phyloP scores from a whole-genome alignment of 768 basidiomycete genomes.

The Pulveroboletus ravenelii region DNA sequence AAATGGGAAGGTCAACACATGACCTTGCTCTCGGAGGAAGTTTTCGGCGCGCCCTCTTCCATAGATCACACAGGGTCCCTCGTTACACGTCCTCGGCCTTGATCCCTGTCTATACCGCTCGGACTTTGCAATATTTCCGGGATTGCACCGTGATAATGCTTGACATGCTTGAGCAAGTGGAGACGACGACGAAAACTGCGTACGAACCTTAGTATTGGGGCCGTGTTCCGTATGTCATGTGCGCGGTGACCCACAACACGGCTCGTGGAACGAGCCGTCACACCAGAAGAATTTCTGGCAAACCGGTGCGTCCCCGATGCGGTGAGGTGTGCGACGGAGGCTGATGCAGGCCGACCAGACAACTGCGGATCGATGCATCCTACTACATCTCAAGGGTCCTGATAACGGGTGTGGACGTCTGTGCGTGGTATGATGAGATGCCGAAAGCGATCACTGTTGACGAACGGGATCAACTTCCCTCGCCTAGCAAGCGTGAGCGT shows the following conservation, averaged over 20 bases:
- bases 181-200: slow-evolving; percentile 88
- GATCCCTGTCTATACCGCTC: slow-evolving; percentile 52
- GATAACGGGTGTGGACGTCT: slow-evolving; percentile 87
- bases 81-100: slow-evolving; percentile 60
- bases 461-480: slow-evolving; percentile 33
- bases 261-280: slow-evolving; percentile 70
- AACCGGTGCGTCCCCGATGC: slow-evolving; percentile 44
- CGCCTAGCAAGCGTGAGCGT: slow-evolving; percentile 34
- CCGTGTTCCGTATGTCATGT: slow-evolving; percentile 88
- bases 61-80: slow-evolving; percentile 55
- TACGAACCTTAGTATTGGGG: slow-evolving; percentile 91
- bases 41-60: slow-evolving; percentile 61
- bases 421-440: slow-evolving; percentile 85
- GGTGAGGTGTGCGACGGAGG: not conserved
- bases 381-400: slow-evolving; percentile 88
- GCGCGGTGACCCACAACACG: slow-evolving; percentile 56
- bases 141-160: slow-evolving; percentile 65
- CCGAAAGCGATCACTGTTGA: slow-evolving; percentile 49
- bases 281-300: slow-evolving; percentile 65
- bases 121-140: slow-evolving; percentile 59
- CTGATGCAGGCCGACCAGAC: slow-evolving; percentile 35
- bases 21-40: slow-evolving; percentile 76
- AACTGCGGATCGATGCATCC: slow-evolving; percentile 71
- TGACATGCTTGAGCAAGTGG: slow-evolving; percentile 76
- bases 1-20: slow-evolving; percentile 66